Percentiles rank a stretch among this genome's conserved stretches.
phyloP scores from a whole-genome alignment of 2,329 filamentous ascomycete species.

The Triangularia setosa region DNA sequence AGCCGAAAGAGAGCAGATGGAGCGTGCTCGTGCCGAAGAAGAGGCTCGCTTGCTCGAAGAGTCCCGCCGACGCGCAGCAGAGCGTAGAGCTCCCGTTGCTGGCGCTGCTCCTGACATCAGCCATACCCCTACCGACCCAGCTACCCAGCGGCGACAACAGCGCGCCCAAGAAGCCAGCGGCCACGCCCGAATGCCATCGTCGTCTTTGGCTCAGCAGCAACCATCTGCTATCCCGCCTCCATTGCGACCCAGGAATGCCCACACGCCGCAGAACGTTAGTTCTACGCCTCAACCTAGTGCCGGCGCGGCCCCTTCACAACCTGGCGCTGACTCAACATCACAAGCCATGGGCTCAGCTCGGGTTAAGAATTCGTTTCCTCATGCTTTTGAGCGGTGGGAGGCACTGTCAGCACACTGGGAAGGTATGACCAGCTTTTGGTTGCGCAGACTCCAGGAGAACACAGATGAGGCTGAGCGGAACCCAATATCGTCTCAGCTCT shows the following conservation, averaged over 20 bases:
- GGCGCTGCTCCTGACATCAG: constrained; percentile 33
- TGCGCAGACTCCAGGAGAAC: constrained; percentile 86
- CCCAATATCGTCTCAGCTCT: constrained; percentile 80
- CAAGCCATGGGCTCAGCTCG: constrained; percentile 33
- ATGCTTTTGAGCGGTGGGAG: constrained; percentile 97
- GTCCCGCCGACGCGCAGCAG: constrained; percentile 47
- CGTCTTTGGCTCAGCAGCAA: constrained; percentile 17
- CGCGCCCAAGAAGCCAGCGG: constrained; percentile 29
- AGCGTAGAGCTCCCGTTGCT: constrained; percentile 57
- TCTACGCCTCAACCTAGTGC: constrained; percentile 16
- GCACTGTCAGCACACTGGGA: constrained; percentile 97
- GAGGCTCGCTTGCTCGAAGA: constrained; percentile 54
- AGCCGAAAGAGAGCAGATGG: constrained; percentile 62
- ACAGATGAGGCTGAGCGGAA: constrained; percentile 78
- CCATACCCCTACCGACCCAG: constrained; percentile 34
- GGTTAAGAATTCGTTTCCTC: constrained; percentile 74
- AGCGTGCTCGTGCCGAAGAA: constrained; percentile 55
- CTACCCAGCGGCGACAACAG: constrained; percentile 33
- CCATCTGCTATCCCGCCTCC: constrained; percentile 19
- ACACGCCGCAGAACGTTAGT: constrained; percentile 26
- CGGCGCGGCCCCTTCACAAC: constrained; percentile 21
- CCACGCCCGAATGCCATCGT: constrained; percentile 18
- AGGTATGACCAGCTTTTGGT: constrained; percentile 95
- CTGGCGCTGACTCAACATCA: constrained; percentile 32
- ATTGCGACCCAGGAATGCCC: constrained; percentile 27